A percentile compares a stretch with the other conserved stretches of the same genome.
phyloP scores from a whole-genome alignment of 116 monocot genomes.

The Papilionanthe hybrid region DNA sequence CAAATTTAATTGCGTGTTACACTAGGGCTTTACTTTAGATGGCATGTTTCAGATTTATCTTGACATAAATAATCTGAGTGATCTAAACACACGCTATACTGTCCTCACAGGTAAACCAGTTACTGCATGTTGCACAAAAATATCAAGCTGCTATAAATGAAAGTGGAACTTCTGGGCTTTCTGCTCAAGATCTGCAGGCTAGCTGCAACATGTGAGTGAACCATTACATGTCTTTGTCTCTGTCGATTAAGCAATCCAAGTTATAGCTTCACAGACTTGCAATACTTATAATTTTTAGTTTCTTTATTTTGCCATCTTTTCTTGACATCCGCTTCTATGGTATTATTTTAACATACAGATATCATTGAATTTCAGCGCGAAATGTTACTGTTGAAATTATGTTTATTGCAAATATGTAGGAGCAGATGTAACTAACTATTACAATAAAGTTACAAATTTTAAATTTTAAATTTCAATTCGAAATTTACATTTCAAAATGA shows the following conservation, averaged over 20 bases:
- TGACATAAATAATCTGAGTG: background rate
- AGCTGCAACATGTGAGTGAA: constrained; percentile 72
- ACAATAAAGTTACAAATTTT: no score
- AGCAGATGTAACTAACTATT: no score
- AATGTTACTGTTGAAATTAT: no score
- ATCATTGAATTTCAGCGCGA: no score
- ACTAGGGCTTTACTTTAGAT: background rate
- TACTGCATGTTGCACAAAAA: constrained; percentile 79
- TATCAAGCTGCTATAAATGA: constrained; percentile 61
- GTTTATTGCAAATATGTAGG: no score
- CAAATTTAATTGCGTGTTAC: background rate
- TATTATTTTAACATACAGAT: no score
- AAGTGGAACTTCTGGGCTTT: constrained; percentile 48
- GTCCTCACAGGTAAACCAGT: constrained; percentile 57
- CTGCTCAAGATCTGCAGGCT: constrained; percentile 57
- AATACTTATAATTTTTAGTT: background rate
- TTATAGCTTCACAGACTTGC: background rate
- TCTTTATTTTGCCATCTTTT: background rate
- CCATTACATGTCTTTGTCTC: background rate
- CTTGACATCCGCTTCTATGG: background rate
- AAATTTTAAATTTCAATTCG: no score
- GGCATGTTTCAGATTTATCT: background rate
- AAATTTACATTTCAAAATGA: no score
- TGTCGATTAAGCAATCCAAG: background rate
- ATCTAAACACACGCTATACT: background rate